Evolutionary conservation across 768 basidiomycete species (phyloP).

Genomic region (Auricularia auricula-judae): DNA sequence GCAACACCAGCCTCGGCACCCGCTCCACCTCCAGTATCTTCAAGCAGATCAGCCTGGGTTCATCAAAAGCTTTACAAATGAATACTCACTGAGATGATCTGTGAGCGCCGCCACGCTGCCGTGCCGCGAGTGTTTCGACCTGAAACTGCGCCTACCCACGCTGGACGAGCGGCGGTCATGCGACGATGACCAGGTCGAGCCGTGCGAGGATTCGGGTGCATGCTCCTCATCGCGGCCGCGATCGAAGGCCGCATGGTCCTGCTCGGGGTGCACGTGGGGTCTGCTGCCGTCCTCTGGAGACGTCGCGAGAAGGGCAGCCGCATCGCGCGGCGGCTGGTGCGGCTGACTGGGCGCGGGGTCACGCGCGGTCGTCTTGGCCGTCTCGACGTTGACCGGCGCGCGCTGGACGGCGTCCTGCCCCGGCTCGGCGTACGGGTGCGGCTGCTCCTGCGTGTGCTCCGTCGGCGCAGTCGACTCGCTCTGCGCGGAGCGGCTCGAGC

Average conservation of each 20-base stretch:
- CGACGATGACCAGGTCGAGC: neutral
- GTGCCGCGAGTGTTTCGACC: neutral
- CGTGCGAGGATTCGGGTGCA: neutral
- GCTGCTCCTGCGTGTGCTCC: neutral
- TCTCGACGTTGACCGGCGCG: neutral
- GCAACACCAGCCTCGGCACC: conserved; percentile 1
- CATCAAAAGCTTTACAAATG: neutral
- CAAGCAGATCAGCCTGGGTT: neutral
- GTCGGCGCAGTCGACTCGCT: neutral
- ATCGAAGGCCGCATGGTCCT: no score
- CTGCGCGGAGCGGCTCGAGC: neutral
- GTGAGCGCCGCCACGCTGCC: conserved; percentile 22
- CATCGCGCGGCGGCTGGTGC: neutral
- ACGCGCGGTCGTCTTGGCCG: neutral
- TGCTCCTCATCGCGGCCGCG: neutral
- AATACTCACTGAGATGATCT: conserved; percentile 24
- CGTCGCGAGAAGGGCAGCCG: neutral
- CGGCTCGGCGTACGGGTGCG: neutral
- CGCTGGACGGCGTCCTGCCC: neutral
- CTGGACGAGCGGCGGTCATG: neutral
- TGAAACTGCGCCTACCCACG: neutral
- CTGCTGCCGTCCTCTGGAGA: neutral
- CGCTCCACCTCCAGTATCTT: conserved; percentile 1
- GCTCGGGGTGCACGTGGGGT: neutral
- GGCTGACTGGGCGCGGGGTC: neutral